phyloP scores from a whole-genome alignment of 768 basidiomycete species.

The Podaxis sp. region DNA sequence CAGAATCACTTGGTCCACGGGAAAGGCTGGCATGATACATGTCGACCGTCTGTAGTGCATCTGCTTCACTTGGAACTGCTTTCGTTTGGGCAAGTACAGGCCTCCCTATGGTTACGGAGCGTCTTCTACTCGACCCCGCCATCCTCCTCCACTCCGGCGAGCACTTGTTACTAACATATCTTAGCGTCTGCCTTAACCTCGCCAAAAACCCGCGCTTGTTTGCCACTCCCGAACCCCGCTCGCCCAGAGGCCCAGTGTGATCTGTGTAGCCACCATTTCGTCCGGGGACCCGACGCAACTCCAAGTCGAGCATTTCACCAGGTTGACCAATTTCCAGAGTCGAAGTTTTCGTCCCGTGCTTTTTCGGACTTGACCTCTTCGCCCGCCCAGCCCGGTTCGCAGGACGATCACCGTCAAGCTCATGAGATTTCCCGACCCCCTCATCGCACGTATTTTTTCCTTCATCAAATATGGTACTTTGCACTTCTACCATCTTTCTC shows the following conservation, averaged over 20 bases:
- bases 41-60: constrained; percentile 20
- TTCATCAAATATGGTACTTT: constrained; percentile 65
- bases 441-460: constrained; percentile 58
- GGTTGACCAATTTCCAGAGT: not conserved
- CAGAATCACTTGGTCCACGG: constrained; percentile 43
- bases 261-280: constrained; percentile 31
- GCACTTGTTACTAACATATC: constrained; percentile 68
- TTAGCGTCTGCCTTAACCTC: constrained; percentile 61
- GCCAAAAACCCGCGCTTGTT: constrained; percentile 70
- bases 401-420: constrained; percentile 33
- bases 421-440: constrained; percentile 71
- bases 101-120: constrained; percentile 33
- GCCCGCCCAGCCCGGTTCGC: not conserved
- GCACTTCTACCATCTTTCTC: constrained; percentile 54
- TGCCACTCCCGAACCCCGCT: constrained; percentile 54
- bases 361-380: not conserved
- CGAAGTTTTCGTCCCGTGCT: not conserved
- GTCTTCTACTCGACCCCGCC: not conserved
- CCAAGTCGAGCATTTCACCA: constrained; percentile 36
- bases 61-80: not conserved
- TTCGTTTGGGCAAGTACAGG: constrained; percentile 42
- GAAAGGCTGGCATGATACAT: constrained; percentile 41
- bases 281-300: constrained; percentile 49
- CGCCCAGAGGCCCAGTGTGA: constrained; percentile 25
- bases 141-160: constrained; percentile 31